Base-by-base conservation (phyloP, 2,329 filamentous ascomycete genomes). In the Fusarium humuli region DNA sequence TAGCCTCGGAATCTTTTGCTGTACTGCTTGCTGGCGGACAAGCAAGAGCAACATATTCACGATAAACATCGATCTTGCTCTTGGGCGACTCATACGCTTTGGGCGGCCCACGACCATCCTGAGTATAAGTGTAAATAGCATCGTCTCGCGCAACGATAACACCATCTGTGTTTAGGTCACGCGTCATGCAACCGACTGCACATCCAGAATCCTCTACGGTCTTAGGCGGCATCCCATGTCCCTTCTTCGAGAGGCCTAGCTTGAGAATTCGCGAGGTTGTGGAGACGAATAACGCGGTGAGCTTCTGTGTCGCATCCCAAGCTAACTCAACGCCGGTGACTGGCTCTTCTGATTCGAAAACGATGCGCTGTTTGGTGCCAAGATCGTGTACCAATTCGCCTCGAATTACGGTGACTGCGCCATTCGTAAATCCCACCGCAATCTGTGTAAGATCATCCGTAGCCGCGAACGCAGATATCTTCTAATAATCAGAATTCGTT, bases 341-440 rank as follows among this genome's bases (percentile, higher is more conserved):
- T 0, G 96, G 97, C 78, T 99, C 96, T 75, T 98, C 94, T 0
- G 94, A 97, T 78, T 99, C 96, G 81, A 97, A 96, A 12, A 99
- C 93, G 34, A 95, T 96, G 56, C 96, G 90, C 79, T 99, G 96
- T 78, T 94, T 94, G 13, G 95, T 94, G 23, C 97, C 96, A 61
- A 96, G 90, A 79, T 99, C 96, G 79, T 99, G 94, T 73, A 99
- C 93, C 50, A 99, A 84, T 78, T 99, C 96, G 65, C 97, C 96
- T 62, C 96, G 89, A 61, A 99, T 93, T 29, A 99, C 90, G 1
- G 94, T 97, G 14, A 99, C 95, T 1, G 94, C 90, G 10, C 96
- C 96, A 80, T 99, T 98, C 14, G 92, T 96, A 78, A 99, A 99
- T 7, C 96, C 97, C 9, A 98, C 92, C 6, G 95, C 96, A 29